Conservation (phyloP, 768 basidiomycete genomes). For the Mycena vitilis region DNA sequence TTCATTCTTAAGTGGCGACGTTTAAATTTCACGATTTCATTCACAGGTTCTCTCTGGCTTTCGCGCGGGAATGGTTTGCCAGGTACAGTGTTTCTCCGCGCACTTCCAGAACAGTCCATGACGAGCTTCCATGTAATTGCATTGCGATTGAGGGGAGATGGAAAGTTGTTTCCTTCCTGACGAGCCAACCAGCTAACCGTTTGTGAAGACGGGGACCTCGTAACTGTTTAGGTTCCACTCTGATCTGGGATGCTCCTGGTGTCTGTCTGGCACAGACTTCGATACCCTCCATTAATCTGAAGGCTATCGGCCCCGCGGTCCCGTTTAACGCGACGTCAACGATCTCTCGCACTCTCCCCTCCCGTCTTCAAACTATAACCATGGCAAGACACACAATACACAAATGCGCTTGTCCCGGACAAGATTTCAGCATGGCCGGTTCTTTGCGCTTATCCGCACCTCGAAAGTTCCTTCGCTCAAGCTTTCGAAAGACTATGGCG, state of each 20-base stretch:
- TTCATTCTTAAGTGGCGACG: slow-evolving; percentile 6
- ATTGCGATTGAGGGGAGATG: background rate
- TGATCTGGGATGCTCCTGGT: background rate
- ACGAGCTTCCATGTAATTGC: background rate
- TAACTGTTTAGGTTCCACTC: background rate
- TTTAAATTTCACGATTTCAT: slow-evolving; percentile 15
- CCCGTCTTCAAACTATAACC: background rate
- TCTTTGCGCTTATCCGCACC: slow-evolving; percentile 3
- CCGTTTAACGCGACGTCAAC: no score
- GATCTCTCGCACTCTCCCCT: background rate
- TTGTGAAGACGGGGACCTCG: slow-evolving; percentile 11
- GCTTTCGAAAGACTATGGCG: slow-evolving; percentile 9
- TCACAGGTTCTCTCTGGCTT: background rate
- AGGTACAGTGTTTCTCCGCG: background rate
- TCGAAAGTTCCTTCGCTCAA: background rate
- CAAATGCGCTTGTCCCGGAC: slow-evolving; percentile 5
- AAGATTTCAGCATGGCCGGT: background rate
- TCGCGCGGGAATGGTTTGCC: background rate
- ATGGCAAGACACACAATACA: background rate
- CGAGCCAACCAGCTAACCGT: background rate
- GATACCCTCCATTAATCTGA: background rate
- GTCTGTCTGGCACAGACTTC: background rate
- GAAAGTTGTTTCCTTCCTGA: background rate
- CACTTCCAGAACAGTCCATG: background rate
- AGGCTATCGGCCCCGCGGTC: no score